A percentile compares a stretch with the other conserved stretches of the same genome.
Evolutionary conservation across 2,329 filamentous ascomycete genomes (phyloP).

Genomic region (Xylaria hypoxylon): DNA sequence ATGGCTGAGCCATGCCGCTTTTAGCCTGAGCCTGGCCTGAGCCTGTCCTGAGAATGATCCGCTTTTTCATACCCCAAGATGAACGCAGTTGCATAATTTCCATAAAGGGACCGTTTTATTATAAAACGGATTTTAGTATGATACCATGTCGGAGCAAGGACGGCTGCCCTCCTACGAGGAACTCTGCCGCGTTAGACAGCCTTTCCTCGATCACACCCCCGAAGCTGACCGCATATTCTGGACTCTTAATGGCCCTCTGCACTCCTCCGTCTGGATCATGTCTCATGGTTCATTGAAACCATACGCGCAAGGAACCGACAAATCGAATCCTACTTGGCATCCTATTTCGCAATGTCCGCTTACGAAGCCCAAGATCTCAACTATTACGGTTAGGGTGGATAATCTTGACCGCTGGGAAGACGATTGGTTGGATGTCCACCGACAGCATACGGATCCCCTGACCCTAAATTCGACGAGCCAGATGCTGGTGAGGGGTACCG

Average conservation of each 20-base stretch:
- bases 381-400: constrained; percentile 10
- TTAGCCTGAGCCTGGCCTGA: no score
- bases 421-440: neutral
- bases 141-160: constrained; percentile 13
- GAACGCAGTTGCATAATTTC: no score
- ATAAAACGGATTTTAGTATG: no score
- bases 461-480: neutral
- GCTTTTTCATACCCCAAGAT: no score
- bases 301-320: constrained; percentile 17
- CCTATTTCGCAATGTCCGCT: constrained; percentile 25
- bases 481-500: neutral
- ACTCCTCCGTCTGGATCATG: constrained; percentile 20
- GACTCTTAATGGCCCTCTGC: constrained; percentile 16
- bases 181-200: neutral
- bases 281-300: constrained; percentile 19
- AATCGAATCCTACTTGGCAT: constrained; percentile 24
- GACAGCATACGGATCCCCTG: neutral
- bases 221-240: constrained; percentile 20
- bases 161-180: constrained; percentile 15
- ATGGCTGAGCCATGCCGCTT: no score
- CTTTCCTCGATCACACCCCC: neutral
- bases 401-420: constrained; percentile 10
- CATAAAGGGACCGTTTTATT: no score
- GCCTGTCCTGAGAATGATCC: no score
- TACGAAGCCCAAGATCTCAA: constrained; percentile 16